Conservation (phyloP, 176 grass and related monocot genomes). For the Otatea glauca region DNA sequence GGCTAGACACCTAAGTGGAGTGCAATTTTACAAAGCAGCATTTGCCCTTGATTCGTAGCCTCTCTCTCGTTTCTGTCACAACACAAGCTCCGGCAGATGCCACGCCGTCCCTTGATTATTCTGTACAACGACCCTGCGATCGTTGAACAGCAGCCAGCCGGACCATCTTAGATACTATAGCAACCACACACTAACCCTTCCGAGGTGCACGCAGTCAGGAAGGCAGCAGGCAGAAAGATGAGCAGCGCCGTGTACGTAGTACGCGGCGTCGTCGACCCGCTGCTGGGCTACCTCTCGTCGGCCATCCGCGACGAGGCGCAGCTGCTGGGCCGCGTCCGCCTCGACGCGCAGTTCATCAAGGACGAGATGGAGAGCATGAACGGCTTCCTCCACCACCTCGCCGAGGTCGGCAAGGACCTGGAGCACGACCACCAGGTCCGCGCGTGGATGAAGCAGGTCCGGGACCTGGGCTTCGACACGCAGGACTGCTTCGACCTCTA, state of each 20-base stretch:
- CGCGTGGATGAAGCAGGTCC: constrained; percentile 33
- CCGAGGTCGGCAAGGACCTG: background rate
- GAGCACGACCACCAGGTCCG: constrained; percentile 29
- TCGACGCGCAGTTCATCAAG: constrained; percentile 35
- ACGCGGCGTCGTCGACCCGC: constrained; percentile 17
- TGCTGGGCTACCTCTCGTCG: constrained; percentile 20
- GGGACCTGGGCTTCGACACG: constrained; percentile 27
- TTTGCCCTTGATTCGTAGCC: no score
- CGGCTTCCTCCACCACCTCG: constrained; percentile 26
- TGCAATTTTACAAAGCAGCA: no score
- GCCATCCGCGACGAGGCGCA: constrained; percentile 7
- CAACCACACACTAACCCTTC: no score
- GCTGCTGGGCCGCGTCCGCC: constrained; percentile 14
- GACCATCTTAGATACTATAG: no score
- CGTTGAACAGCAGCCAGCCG: no score
- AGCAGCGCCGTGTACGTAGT: background rate
- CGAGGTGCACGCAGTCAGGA: no score
- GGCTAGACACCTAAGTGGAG: no score
- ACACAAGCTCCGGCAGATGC: no score
- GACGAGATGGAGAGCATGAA: constrained; percentile 40
- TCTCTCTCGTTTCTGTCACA: no score
- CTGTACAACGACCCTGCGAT: no score
- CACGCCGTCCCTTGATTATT: no score
- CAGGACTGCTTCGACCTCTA: constrained; percentile 18
- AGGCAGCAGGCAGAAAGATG: background rate